Evolutionary conservation across 176 grass and related monocot genomes (phyloP), one percentile per base, ranked within the genome.

Genomic region (Calamus simplicifolius): DNA sequence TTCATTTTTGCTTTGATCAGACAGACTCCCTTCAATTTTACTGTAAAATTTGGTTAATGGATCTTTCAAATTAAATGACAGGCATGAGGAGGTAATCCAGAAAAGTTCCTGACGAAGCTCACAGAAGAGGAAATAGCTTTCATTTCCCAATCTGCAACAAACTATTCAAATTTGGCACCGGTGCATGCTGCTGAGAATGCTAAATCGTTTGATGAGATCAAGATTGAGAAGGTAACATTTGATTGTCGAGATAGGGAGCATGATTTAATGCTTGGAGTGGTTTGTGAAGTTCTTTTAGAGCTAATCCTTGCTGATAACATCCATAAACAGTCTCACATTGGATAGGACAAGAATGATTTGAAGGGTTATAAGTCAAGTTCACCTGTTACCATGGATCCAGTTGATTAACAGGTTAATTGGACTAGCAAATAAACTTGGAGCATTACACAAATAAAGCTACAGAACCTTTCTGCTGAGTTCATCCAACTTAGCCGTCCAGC

Each of bases 1-100:
- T 43, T 43, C 35, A 10, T 10, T 43, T 43, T 43, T 2, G 35
- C 35, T 12, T 43, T 2, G 35, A 10, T 12, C 6, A 7, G 8
- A 43, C 12, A 43, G 35, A 13, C 35, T 43, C 35, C 35, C 8
- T 12, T 43, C 8, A 12, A 5, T 43, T 43, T 43, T 43, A 43
- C 8, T 13, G 8, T 13, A 43, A 43, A 43, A 43, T 43, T 43
- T 12, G 35, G 35, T 43, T 43, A 43, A 43, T 35, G 31, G 6
- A 35, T 7, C 31, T 2, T 43, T 43, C 0, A 43, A 43, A 43
- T 64, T 59, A 29, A 49, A 27, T 52, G 38, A 16, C 68, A 88
- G 87, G 87, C 88, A 4, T 96, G 92, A 87, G 83, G 79, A 18
- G 87, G 92, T 43, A 96, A 96, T 70, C 92, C 92, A 66, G 87